Conservation (phyloP, 352 stramenopile species). For the Pythium brassicae region DNA sequence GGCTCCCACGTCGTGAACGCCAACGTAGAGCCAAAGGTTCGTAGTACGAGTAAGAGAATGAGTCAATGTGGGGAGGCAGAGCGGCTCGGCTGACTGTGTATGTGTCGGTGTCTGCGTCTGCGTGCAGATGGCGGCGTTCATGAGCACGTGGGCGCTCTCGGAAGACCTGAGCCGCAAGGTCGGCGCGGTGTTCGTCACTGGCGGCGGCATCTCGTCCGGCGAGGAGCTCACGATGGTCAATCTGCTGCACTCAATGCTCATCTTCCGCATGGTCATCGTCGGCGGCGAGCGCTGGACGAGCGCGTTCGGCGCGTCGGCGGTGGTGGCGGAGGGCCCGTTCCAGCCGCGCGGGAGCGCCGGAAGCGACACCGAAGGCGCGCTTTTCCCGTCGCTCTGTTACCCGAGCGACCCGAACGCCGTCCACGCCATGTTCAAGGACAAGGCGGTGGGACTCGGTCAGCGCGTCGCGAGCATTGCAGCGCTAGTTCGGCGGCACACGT, state of each 20-base stretch:
- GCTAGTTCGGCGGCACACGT: constrained; percentile 18
- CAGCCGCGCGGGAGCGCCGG: constrained; percentile 17
- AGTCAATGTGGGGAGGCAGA: too few relatives aligned
- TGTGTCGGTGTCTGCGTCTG: constrained; percentile 1
- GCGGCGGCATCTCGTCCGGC: constrained; percentile 72
- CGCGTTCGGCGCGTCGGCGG: constrained; percentile 77
- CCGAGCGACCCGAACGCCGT: constrained; percentile 49
- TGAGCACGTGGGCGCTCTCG: constrained; percentile 67
- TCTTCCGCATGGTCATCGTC: constrained; percentile 85
- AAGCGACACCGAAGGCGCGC: constrained; percentile 10
- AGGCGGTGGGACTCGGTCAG: constrained; percentile 70
- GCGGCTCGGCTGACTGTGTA: not conserved
- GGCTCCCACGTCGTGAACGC: constrained; percentile 84
- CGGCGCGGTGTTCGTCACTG: constrained; percentile 82
- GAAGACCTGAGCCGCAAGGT: constrained; percentile 81
- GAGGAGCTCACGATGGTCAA: constrained; percentile 86
- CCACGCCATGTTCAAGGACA: constrained; percentile 75
- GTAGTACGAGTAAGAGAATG: not conserved
- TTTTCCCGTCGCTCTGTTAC: constrained; percentile 52
- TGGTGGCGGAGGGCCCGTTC: constrained; percentile 76
- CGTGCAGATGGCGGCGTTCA: constrained; percentile 55
- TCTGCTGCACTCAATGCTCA: constrained; percentile 82
- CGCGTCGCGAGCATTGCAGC: constrained; percentile 55
- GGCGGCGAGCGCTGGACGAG: constrained; percentile 83
- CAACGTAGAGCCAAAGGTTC: constrained; percentile 82